Evolutionary conservation across 768 basidiomycete species (phyloP), one percentile per base, ranked within the genome.

Genomic region (Boletus vinaceobasis): DNA sequence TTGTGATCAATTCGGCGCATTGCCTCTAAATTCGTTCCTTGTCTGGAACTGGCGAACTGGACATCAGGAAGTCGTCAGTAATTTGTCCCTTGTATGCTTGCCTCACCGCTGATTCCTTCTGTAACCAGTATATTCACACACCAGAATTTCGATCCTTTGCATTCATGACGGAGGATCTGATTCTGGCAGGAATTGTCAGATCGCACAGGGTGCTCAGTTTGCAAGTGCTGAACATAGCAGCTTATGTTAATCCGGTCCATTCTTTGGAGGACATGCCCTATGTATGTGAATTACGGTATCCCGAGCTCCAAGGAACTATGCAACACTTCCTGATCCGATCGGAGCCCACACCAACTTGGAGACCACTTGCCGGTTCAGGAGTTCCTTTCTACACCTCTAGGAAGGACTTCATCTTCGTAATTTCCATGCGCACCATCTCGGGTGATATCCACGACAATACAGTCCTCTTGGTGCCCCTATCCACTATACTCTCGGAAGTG

Each of bases 1-100:
- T 47, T 43, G 42, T n/a, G 60, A 60, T 53, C 57, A 55, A 31
- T 19, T 27, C 6, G 56, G 53, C 40, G 40, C 38, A 9, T n/a
- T 48, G 2, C 43, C 43, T 38, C 23, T 33, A 14, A 53, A 57
- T 21, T 57, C 51, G 27, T 65, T 74, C 2, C 43, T 66, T n/a
- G 49, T 75, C 21, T 74, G 68, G 72, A 60, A 74, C 37, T 74
- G 73, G 74, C 64, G 60, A 48, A 71, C 53, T 35, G 72, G 72
- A 17, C 43, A 42, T 4, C 49, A 61, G 14, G 52, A 69, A 57
- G 57, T 69, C 19, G 73, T 74, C n/a, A 56, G 65, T 67, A 10
- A 23, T 50, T 17, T 15, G 0, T 37, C 37, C 14, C 19, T 38
- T 52, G 19, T 33, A 39, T 46, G 1, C 21, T 23, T 36, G 6